phyloP scores from a whole-genome alignment of 1,284 basidiomycete species.

The Macrocybe sp. region DNA sequence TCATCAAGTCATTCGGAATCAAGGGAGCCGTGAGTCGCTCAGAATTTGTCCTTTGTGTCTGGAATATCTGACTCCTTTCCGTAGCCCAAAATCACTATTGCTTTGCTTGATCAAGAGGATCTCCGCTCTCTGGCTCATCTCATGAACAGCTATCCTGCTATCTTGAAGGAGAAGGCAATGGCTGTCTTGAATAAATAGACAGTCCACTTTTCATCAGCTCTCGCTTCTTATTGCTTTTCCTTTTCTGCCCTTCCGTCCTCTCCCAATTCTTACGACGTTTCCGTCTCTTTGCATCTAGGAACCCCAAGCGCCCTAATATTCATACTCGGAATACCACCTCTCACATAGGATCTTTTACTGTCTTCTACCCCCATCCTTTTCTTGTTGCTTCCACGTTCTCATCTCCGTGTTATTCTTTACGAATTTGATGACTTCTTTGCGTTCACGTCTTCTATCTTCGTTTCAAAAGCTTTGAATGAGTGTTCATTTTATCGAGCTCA shows the following conservation, averaged over 20 bases:
- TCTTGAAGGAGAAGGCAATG: constrained; percentile 72
- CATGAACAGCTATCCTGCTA: constrained; percentile 80
- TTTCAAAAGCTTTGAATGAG: neutral
- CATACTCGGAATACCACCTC: too few relatives aligned
- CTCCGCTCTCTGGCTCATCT: constrained; percentile 77
- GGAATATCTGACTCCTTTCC: constrained; percentile 8
- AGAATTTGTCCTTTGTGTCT: neutral
- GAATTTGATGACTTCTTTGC: constrained; percentile 10
- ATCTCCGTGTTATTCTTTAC: constrained; percentile 6
- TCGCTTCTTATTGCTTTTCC: neutral
- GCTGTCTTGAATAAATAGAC: constrained; percentile 8
- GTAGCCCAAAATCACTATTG: constrained; percentile 78
- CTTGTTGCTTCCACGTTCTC: neutral
- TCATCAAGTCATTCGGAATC: constrained; percentile 74
- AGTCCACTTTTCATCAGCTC: neutral
- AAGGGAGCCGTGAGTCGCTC: constrained; percentile 61
- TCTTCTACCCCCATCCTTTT: too few relatives aligned
- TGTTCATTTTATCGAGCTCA: neutral
- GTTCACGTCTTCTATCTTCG: neutral
- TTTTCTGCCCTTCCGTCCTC: neutral
- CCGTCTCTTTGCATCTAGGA: neutral
- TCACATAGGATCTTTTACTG: too few relatives aligned
- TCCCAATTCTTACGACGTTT: neutral
- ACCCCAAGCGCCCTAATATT: neutral
- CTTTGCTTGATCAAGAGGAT: constrained; percentile 80